Evolutionary conservation across 352 stramenopile species (phyloP).

Genomic region (Thalassiosira delicatula): DNA sequence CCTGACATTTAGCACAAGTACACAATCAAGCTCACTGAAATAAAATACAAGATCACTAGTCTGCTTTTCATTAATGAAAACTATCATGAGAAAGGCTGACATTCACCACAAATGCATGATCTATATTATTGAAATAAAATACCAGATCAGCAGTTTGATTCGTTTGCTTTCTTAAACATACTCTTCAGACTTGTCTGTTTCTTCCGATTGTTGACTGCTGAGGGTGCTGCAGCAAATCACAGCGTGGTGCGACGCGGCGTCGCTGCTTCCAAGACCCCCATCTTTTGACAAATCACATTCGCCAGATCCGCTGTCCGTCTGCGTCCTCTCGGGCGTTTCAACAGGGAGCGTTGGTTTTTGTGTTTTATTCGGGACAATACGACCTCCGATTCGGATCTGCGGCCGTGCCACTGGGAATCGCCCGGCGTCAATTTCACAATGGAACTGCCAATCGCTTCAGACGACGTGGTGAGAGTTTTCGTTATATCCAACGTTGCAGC

Average conservation of each 20-base stretch:
- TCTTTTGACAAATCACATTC: background rate
- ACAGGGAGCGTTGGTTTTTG: slow-evolving; percentile 21
- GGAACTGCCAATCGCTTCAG: slow-evolving; percentile 42
- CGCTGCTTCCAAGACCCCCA: background rate
- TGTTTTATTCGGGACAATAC: slow-evolving; percentile 26
- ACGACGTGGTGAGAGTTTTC: slow-evolving; percentile 35
- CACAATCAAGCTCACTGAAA: too few relatives aligned
- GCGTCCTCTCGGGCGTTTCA: slow-evolving; percentile 15
- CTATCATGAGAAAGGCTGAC: too few relatives aligned
- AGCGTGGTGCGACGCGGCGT: slow-evolving; percentile 14
- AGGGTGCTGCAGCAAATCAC: slow-evolving; percentile 44
- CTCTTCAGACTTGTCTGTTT: slow-evolving; percentile 47
- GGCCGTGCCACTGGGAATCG: slow-evolving; percentile 24
- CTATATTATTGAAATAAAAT: too few relatives aligned
- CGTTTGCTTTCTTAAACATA: slow-evolving; percentile 54
- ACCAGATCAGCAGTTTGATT: too few relatives aligned
- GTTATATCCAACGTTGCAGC: slow-evolving; percentile 9
- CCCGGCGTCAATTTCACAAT: slow-evolving; percentile 18
- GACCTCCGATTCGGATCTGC: slow-evolving; percentile 35
- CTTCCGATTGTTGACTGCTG: slow-evolving; percentile 41
- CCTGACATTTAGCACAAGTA: background rate
- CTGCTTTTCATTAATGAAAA: too few relatives aligned
- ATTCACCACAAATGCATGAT: too few relatives aligned
- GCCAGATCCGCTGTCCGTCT: background rate
- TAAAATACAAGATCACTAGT: too few relatives aligned